phyloP scores from a whole-genome alignment of 2,329 filamentous ascomycete genomes.

The Teratosphaeria epicoccoides region DNA sequence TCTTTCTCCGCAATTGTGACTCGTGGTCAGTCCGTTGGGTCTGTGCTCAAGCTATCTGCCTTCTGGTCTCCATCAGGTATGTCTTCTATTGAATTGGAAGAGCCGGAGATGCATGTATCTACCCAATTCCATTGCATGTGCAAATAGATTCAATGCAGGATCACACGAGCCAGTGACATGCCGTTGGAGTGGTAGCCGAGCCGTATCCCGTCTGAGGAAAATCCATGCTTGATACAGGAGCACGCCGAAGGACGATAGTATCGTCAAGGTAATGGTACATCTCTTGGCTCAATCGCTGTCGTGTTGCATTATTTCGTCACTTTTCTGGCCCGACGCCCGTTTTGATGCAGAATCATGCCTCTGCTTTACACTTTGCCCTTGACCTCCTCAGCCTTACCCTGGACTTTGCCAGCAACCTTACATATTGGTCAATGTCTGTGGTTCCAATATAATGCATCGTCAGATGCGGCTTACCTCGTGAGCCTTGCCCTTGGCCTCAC shows the following conservation, averaged over 20 bases:
- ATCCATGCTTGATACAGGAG: neutral
- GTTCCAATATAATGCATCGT: neutral
- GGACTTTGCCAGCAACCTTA: slow-evolving; percentile 27
- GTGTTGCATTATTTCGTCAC: neutral
- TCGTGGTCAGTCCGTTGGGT: no score
- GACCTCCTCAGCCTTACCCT: slow-evolving; percentile 27
- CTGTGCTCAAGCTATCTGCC: neutral
- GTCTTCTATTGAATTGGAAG: no score
- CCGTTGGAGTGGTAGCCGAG: neutral
- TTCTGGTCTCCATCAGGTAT: no score
- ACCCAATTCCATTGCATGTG: no score
- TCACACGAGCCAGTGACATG: neutral
- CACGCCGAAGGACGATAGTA: neutral
- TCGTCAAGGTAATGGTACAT: neutral
- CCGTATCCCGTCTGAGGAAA: neutral
- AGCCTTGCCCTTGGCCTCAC: slow-evolving; percentile 34
- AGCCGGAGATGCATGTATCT: no score
- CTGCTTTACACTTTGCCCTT: slow-evolving; percentile 3
- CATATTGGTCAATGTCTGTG: neutral
- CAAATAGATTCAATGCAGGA: no score
- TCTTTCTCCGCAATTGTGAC: neutral
- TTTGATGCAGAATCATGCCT: neutral
- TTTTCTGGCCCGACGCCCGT: neutral
- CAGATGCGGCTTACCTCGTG: slow-evolving; percentile 15
- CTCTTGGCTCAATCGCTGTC: neutral